Evolutionary conservation across 2,329 filamentous ascomycete species (phyloP).

Genomic region (Plectosphaerella cucumerina): DNA sequence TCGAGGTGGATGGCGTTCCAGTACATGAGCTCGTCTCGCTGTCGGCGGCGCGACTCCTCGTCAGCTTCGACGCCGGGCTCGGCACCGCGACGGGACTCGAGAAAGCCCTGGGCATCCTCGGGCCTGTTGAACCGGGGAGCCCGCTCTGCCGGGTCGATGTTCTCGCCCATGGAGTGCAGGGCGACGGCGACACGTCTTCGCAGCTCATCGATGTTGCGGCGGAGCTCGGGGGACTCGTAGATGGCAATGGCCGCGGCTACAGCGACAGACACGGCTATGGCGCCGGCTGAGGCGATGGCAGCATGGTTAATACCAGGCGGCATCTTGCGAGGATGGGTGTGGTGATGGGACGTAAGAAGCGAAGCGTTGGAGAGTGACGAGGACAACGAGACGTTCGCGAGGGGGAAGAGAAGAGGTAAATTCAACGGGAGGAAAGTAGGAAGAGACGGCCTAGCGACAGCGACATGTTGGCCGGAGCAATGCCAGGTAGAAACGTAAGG

Average conservation of each 20-base stretch:
- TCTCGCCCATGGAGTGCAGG: constrained; percentile 55
- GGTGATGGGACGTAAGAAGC: constrained; percentile 1
- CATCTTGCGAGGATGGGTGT: constrained; percentile 29
- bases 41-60: constrained; percentile 55
- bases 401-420: not conserved
- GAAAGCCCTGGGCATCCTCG: constrained; percentile 62
- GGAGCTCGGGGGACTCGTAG: constrained; percentile 61
- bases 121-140: constrained; percentile 61
- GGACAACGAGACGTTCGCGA: not conserved
- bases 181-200: constrained; percentile 58
- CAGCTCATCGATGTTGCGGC: constrained; percentile 57
- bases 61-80: constrained; percentile 55
- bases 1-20: constrained; percentile 56
- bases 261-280: constrained; percentile 53
- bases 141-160: constrained; percentile 40
- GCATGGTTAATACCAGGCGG: constrained; percentile 49
- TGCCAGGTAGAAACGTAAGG: not conserved
- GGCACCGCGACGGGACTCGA: constrained; percentile 44
- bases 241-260: constrained; percentile 56
- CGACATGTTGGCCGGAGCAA: not conserved
- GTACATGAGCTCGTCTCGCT: constrained; percentile 62
- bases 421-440: constrained; percentile 2
- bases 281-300: constrained; percentile 51
- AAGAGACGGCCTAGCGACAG: not conserved
- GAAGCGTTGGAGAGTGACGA: constrained; percentile 4